Evolutionary conservation across 2,329 filamentous ascomycete genomes (phyloP).

Genomic region (Penicillium thymicola): DNA sequence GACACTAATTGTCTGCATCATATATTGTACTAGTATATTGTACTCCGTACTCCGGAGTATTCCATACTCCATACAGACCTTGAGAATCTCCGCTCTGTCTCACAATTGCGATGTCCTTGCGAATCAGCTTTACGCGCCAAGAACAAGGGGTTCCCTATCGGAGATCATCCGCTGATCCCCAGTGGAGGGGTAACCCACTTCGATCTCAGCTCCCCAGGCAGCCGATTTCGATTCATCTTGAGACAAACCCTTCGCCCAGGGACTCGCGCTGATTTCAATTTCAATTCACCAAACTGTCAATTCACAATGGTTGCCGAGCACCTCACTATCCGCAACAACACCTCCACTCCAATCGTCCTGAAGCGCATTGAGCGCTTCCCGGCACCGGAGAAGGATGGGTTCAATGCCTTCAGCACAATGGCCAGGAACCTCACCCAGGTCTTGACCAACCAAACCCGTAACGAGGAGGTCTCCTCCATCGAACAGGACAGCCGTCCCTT

Average conservation of each 20-base stretch:
- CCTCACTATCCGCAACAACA: constrained; percentile 79
- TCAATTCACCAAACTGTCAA: not conserved
- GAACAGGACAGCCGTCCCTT: constrained; percentile 56
- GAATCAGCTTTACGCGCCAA: constrained; percentile 19
- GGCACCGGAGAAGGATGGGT: constrained; percentile 42
- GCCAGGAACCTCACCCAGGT: constrained; percentile 48
- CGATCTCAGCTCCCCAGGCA: constrained; percentile 2
- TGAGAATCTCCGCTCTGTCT: not conserved
- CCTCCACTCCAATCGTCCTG: constrained; percentile 68
- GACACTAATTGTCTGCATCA: not conserved
- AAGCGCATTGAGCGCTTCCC: constrained; percentile 71
- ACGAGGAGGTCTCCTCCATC: constrained; percentile 45
- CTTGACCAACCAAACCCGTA: constrained; percentile 43
- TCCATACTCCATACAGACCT: not conserved
- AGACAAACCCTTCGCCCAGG: not conserved
- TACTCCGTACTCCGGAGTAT: not conserved
- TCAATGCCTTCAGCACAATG: constrained; percentile 39
- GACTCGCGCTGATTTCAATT: not conserved
- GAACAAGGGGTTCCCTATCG: constrained; percentile 8
- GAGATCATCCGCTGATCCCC: constrained; percentile 17
- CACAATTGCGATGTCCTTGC: not conserved
- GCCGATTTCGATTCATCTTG: not conserved
- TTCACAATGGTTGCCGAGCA: constrained; percentile 38
- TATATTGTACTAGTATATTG: not conserved
- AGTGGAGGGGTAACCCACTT: constrained; percentile 16